Conservation (phyloP, 1,284 basidiomycete genomes). For the Afroboletus lepidellus region DNA sequence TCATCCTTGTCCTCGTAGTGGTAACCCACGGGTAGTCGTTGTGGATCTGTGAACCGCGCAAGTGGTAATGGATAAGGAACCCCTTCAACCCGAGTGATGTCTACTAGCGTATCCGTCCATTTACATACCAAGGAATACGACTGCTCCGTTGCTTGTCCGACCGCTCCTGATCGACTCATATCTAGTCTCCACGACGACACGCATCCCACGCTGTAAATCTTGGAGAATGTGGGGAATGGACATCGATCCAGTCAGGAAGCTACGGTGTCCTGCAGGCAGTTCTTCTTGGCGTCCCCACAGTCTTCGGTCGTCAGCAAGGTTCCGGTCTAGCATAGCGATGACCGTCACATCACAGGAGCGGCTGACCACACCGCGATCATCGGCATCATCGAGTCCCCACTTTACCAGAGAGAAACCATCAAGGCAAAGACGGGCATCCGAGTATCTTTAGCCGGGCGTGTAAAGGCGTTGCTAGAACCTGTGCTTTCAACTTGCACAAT, state of each 20-base stretch:
- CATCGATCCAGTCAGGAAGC: neutral
- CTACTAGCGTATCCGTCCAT: neutral
- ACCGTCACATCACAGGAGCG: neutral
- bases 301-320: too few species aligned
- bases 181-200: constrained; percentile 45
- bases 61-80: constrained; percentile 70
- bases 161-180: neutral
- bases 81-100: constrained; percentile 41
- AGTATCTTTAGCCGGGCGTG: too few species aligned
- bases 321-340: too few species aligned
- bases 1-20: constrained; percentile 62
- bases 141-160: constrained; percentile 46
- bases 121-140: constrained; percentile 58
- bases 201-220: constrained; percentile 43
- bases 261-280: too few species aligned
- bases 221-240: constrained; percentile 43
- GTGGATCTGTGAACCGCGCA: constrained; percentile 60
- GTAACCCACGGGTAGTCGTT: constrained; percentile 51
- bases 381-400: too few species aligned
- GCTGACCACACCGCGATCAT: neutral
- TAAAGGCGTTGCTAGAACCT: too few species aligned
- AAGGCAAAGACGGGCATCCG: too few species aligned
- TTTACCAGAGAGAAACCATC: too few species aligned
- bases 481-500: neutral
- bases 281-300: too few species aligned